Conservation (phyloP, 768 basidiomycete genomes). For the Calocybe gangraenosa region DNA sequence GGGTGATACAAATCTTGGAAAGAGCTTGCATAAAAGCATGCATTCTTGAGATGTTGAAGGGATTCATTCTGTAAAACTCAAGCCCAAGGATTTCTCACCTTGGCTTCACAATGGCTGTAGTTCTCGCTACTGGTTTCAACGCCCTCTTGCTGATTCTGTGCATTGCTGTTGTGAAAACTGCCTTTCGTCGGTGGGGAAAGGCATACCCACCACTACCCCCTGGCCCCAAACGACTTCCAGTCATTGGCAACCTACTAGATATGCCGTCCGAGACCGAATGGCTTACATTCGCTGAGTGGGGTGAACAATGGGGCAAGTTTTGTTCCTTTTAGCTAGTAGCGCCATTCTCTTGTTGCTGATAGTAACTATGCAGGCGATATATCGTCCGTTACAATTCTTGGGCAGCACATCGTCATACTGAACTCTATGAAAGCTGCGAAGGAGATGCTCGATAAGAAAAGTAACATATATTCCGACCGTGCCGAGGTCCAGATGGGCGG, state of each 20-base stretch:
- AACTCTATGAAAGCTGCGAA: conserved; percentile 46
- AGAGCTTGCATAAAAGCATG: conserved; percentile 31
- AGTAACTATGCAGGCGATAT: conserved; percentile 40
- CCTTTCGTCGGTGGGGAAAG: conserved; percentile 20
- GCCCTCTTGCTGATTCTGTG: conserved; percentile 29
- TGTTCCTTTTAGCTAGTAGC: no score
- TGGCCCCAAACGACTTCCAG: conserved; percentile 49
- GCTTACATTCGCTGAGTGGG: conserved; percentile 49
- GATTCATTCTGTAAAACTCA: conserved; percentile 15
- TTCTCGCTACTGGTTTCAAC: conserved; percentile 24
- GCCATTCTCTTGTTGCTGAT: conserved; percentile 28
- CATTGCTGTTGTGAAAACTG: conserved; percentile 29
- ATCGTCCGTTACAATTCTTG: conserved; percentile 54
- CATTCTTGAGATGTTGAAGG: conserved; percentile 14
- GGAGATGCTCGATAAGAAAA: conserved; percentile 66
- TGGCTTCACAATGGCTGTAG: conserved; percentile 23
- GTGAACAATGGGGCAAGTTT: no score
- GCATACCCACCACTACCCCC: conserved; percentile 36
- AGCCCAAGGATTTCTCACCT: conserved; percentile 20
- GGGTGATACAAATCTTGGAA: no score
- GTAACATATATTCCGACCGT: conserved; percentile 65
- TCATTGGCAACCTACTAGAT: conserved; percentile 52
- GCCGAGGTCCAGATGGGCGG: conserved; percentile 52
- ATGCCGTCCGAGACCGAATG: conserved; percentile 49
- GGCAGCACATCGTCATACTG: conserved; percentile 54